These are phyloP conservation scores for Skeletonema grethae DNA, from an alignment of 108 stramenopile species.

Conservation along the genomic window DNA sequence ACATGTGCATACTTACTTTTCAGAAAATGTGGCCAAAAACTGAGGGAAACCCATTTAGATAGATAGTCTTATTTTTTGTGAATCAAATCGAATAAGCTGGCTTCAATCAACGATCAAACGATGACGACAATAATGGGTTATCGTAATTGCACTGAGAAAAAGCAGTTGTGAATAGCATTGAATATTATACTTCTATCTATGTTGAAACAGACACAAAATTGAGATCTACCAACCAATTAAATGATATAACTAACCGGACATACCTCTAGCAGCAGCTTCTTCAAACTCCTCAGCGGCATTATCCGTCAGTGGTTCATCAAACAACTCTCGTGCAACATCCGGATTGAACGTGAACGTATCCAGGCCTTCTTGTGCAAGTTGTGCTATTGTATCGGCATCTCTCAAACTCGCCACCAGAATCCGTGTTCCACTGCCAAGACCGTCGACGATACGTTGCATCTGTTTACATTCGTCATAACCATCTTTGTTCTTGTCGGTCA, in stretches of 20 bases:
- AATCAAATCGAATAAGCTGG: too few species aligned
- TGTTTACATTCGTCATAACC: conserved; percentile 58
- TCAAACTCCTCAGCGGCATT: conserved; percentile 64
- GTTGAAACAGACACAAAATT: too few species aligned
- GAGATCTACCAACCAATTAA: too few species aligned
- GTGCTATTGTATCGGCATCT: conserved; percentile 47
- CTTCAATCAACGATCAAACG: too few species aligned
- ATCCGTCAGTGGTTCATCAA: conserved; percentile 60
- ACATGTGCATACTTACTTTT: too few species aligned
- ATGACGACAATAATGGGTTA: too few species aligned
- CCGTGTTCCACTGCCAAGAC: conserved; percentile 60
- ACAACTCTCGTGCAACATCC: conserved; percentile 56
- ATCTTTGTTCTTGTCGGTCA: conserved; percentile 69
- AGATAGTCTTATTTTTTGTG: too few species aligned
- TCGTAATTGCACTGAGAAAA: too few species aligned
- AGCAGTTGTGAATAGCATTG: too few species aligned
- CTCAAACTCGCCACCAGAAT: conserved; percentile 71
- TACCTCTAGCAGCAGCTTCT: conserved; percentile 50
- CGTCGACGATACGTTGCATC: conserved; percentile 65
- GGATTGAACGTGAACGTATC: conserved; percentile 75
- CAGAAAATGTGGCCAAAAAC: too few species aligned
- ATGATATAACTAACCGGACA: neutral
- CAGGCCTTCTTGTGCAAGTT: conserved; percentile 52
- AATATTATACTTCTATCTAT: too few species aligned
- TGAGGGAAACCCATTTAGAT: too few species aligned